These are phyloP conservation scores for Benincasa hispida DNA, from an alignment of 306 rosid species.

Conservation along the genomic window DNA sequence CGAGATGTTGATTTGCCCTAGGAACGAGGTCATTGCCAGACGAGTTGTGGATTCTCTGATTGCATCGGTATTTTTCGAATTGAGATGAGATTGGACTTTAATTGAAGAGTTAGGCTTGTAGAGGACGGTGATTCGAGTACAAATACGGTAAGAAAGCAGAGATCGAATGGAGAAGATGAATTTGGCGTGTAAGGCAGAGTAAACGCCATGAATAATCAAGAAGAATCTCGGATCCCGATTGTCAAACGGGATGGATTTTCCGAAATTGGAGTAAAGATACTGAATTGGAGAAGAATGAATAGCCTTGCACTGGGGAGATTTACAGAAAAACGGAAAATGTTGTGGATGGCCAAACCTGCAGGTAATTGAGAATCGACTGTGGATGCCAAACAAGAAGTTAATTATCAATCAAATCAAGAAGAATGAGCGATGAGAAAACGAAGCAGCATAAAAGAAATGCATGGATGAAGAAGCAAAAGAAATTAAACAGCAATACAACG, in stretches of 20 bases:
- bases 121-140: background rate
- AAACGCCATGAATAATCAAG: background rate
- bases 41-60: background rate
- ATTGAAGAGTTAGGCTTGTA: background rate
- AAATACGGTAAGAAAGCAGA: background rate
- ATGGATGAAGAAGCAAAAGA: no score
- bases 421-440: background rate
- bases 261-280: background rate
- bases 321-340: no score
- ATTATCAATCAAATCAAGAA: background rate
- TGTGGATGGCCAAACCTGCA: background rate
- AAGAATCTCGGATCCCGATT: background rate
- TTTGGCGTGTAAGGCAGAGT: background rate
- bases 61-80: background rate
- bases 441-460: no score
- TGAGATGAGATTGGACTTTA: no score
- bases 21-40: constrained; percentile 32
- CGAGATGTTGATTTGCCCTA: constrained; percentile 34
- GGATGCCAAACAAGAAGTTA: background rate
- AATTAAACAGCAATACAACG: no score
- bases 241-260: background rate
- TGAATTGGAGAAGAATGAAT: background rate
- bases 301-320: no score
- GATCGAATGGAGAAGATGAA: background rate
- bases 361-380: background rate